Conservation (phyloP, 2,329 filamentous ascomycete genomes). For the Colletotrichum lupini region DNA sequence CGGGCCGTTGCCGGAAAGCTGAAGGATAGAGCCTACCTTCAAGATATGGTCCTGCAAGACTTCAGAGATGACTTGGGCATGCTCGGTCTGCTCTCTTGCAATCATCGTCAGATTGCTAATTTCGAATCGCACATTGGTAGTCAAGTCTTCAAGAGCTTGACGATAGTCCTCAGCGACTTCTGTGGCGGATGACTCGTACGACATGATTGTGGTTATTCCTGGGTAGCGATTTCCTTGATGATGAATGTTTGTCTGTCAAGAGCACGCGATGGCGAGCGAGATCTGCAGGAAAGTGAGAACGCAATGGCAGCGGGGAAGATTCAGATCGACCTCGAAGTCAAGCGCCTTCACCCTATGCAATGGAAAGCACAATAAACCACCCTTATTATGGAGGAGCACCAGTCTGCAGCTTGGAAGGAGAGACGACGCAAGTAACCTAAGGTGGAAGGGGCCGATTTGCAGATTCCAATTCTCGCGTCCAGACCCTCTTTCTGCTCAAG, state of each 20-base stretch:
- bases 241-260: constrained; percentile 25
- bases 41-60: constrained; percentile 93
- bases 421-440: constrained; percentile 34
- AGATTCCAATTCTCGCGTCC: constrained; percentile 34
- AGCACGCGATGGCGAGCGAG: constrained; percentile 31
- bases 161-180: constrained; percentile 97
- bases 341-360: constrained; percentile 28
- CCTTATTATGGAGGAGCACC: constrained; percentile 31
- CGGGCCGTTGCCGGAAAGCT: not conserved
- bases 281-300: constrained; percentile 14
- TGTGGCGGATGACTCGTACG: constrained; percentile 68
- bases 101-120: constrained; percentile 98
- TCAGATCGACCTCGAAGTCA: constrained; percentile 18
- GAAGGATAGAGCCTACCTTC: constrained; percentile 73
- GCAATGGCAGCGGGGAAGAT: constrained; percentile 19
- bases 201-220: constrained; percentile 49
- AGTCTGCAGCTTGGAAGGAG: constrained; percentile 10
- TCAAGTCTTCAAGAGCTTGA: constrained; percentile 90
- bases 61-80: constrained; percentile 92
- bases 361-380: constrained; percentile 34
- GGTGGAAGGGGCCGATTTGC: constrained; percentile 29
- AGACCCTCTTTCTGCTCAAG: constrained; percentile 31
- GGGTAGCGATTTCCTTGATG: constrained; percentile 1
- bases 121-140: constrained; percentile 90
- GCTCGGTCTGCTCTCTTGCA: constrained; percentile 95